phyloP scores from a whole-genome alignment of 352 stramenopile genomes.

The Phytophthora melonis region DNA sequence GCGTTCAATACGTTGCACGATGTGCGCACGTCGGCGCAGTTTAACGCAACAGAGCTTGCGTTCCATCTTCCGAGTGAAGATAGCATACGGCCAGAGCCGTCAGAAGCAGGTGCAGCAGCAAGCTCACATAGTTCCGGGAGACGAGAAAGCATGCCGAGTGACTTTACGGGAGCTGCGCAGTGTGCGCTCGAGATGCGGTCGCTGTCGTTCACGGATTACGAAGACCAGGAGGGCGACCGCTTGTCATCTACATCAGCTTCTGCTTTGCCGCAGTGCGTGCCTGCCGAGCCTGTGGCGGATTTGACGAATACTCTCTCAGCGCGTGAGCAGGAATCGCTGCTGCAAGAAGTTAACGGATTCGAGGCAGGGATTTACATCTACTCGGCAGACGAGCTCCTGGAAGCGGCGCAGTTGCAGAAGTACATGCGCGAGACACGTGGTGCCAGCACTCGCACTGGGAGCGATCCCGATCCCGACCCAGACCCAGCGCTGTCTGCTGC shows the following conservation, averaged over 20 bases:
- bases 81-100: slow-evolving; percentile 10
- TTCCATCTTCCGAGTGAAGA: slow-evolving; percentile 37
- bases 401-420: slow-evolving; percentile 64
- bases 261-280: slow-evolving; percentile 41
- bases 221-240: slow-evolving; percentile 34
- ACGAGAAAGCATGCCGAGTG: slow-evolving; percentile 36
- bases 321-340: slow-evolving; percentile 63
- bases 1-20: slow-evolving; percentile 27
- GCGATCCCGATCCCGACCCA: slow-evolving; percentile 21
- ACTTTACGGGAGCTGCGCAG: slow-evolving; percentile 19
- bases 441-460: slow-evolving; percentile 16
- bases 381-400: slow-evolving; percentile 75
- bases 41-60: slow-evolving; percentile 38
- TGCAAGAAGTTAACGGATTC: slow-evolving; percentile 75
- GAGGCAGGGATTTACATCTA: slow-evolving; percentile 78
- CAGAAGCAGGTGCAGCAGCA: slow-evolving; percentile 7
- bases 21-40: slow-evolving; percentile 23
- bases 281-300: slow-evolving; percentile 48
- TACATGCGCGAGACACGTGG: slow-evolving; percentile 50
- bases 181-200: slow-evolving; percentile 30
- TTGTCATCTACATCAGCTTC: slow-evolving; percentile 39
- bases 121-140: slow-evolving; percentile 8
- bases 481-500: slow-evolving; percentile 22
- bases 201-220: slow-evolving; percentile 42
- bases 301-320: slow-evolving; percentile 58